Percentiles rank a stretch among this genome's conserved stretches.
These are phyloP conservation scores for Mycena rosella DNA, from an alignment of 768 basidiomycete species.

Conservation along the genomic window DNA sequence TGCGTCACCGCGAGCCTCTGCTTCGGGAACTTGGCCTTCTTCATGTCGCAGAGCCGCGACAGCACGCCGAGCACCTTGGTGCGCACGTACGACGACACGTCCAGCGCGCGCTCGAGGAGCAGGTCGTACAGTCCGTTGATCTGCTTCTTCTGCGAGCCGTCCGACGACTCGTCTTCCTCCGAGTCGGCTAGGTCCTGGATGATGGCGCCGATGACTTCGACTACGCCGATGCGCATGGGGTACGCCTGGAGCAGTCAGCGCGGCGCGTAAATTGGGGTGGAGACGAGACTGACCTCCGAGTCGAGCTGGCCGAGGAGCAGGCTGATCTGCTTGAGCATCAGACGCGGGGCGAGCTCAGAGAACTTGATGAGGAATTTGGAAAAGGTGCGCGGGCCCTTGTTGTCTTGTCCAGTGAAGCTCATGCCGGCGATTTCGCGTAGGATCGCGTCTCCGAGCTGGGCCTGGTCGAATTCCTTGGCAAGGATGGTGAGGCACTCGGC, in stretches of 20 bases:
- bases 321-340: constrained; percentile 91
- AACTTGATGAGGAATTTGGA: constrained; percentile 86
- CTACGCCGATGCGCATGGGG: constrained; percentile 94
- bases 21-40: constrained; percentile 86
- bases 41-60: constrained; percentile 78
- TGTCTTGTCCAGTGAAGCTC: constrained; percentile 83
- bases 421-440: constrained; percentile 88
- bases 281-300: constrained; percentile 76
- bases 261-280: neutral
- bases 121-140: constrained; percentile 85
- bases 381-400: constrained; percentile 89
- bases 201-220: constrained; percentile 90
- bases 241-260: constrained; percentile 72
- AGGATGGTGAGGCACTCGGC: constrained; percentile 89
- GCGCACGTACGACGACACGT: constrained; percentile 91
- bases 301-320: constrained; percentile 89
- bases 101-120: constrained; percentile 89
- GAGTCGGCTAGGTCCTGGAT: constrained; percentile 83
- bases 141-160: constrained; percentile 73
- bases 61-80: constrained; percentile 87
- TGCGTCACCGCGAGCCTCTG: constrained; percentile 82
- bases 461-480: constrained; percentile 88
- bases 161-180: constrained; percentile 58
- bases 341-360: constrained; percentile 82
- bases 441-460: constrained; percentile 92